Evolutionary conservation across 1,284 basidiomycete genomes (phyloP), one percentile per base, ranked within the genome.

Genomic region (Sparassis latifolia): DNA sequence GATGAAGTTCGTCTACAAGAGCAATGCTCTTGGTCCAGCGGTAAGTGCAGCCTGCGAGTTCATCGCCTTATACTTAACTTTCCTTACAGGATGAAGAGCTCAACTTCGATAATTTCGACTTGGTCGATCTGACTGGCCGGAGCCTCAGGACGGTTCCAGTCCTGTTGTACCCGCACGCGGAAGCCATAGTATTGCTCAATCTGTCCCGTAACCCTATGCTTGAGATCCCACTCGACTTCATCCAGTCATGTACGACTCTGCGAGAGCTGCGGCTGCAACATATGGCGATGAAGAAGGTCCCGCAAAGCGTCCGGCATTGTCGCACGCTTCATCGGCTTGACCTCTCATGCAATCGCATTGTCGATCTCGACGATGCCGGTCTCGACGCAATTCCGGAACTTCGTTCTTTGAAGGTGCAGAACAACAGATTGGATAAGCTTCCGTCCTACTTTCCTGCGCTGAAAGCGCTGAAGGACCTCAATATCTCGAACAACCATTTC

Each of bases 401-500:
- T 2, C 75, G 76, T 39, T 79, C 78, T 10, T 76, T 99, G 56
- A 86, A 84, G 60, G 77, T 92, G 46, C 91, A 96, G 68, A 98
- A 98, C 70, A 99, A 99, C 66, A 83, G 93, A 33, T 80, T 99
- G 60, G 86, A 90, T 55, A 83, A 80, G 51, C 78, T 99, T 2
- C 95, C 97, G 0, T 81, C 80, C 68, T 91, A 92, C 64, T 95
- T 98, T 59, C 79, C 85, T 2, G 77, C 84, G 20, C 74, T 99
- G 58, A 74, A 77, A 38, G 69, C 77, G 45, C 79, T 98, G 48
- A 82, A 81, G 49, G 83, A 84, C 44, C 78, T 99, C 61, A 97
- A 98, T 71, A 89, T 99, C 55, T 97, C 93, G 45, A 99, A 98
- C 72, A 99, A 99, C 75, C 92, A 93, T 64, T 94, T 98, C 66